Percentiles rank a stretch among this genome's conserved stretches.
Evolutionary conservation across 768 basidiomycete genomes (phyloP).

Genomic region (Brasilioporus rufonigricans): DNA sequence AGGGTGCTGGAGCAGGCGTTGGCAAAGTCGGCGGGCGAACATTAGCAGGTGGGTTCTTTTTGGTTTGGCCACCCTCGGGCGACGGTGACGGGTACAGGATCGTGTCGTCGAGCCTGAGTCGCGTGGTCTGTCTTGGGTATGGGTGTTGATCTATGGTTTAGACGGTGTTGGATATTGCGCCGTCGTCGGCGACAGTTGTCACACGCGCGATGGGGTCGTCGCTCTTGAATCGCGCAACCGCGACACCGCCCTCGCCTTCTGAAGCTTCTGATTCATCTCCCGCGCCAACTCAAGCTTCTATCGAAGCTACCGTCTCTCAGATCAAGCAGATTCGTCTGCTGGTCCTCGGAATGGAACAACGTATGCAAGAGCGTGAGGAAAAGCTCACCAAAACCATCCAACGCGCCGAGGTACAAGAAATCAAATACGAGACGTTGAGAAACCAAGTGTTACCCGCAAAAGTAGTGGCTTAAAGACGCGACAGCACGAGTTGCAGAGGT

Average conservation of each 20-base stretch:
- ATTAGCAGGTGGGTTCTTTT: too few relatives aligned
- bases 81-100: too few relatives aligned
- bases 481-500: not conserved
- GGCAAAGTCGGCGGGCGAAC: too few relatives aligned
- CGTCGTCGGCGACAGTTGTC: conserved; percentile 30
- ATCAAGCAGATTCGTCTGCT: conserved; percentile 68
- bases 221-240: conserved; percentile 22
- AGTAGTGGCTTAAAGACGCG: conserved; percentile 5
- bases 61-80: too few relatives aligned
- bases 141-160: too few relatives aligned
- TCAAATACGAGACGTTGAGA: conserved; percentile 48
- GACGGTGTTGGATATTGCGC: conserved; percentile 37
- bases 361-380: conserved; percentile 60
- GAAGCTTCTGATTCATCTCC: conserved; percentile 17
- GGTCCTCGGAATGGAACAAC: conserved; percentile 74
- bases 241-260: conserved; percentile 14
- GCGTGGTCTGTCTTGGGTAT: too few relatives aligned
- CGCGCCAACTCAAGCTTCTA: conserved; percentile 22
- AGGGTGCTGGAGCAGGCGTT: too few relatives aligned
- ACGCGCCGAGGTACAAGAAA: conserved; percentile 58
- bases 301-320: conserved; percentile 50
- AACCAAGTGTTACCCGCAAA: conserved; percentile 36
- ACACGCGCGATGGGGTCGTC: conserved; percentile 29
- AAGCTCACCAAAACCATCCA: conserved; percentile 58
- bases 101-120: too few relatives aligned